Conservation (phyloP, 106 monocot species). For the Posidonia australis region DNA sequence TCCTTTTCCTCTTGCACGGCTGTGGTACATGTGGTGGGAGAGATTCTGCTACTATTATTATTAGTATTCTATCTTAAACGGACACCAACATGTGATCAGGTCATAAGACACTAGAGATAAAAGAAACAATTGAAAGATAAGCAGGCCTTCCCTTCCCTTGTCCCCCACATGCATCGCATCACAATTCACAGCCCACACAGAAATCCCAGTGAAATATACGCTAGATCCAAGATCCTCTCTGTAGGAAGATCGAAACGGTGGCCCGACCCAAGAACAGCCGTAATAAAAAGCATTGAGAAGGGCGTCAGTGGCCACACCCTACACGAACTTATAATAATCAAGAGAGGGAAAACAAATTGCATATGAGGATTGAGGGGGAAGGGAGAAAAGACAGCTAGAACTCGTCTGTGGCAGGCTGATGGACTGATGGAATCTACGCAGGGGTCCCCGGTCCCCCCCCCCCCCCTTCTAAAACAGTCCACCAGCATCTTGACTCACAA, state of each 20-base stretch:
- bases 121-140: not conserved
- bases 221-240: constrained; percentile 2
- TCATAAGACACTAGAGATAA: not conserved
- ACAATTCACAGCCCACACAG: not conserved
- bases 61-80: not conserved
- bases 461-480: not conserved
- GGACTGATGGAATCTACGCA: not conserved
- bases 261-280: not conserved
- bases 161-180: not conserved
- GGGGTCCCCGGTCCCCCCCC: not conserved
- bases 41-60: no score
- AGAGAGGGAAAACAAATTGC: no score
- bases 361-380: no score
- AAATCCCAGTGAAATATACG: not conserved
- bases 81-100: not conserved
- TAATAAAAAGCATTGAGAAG: constrained; percentile 1
- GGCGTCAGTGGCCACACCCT: not conserved
- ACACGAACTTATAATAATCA: not conserved
- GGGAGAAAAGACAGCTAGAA: no score
- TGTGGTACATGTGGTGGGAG: not conserved
- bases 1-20: not conserved
- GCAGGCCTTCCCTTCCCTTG: no score
- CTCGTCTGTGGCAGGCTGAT: not conserved
- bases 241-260: not conserved
- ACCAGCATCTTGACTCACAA: constrained; percentile 6